Base-by-base conservation (phyloP, 169 alveolate species). In the Cyclospora cayetanensis region DNA sequence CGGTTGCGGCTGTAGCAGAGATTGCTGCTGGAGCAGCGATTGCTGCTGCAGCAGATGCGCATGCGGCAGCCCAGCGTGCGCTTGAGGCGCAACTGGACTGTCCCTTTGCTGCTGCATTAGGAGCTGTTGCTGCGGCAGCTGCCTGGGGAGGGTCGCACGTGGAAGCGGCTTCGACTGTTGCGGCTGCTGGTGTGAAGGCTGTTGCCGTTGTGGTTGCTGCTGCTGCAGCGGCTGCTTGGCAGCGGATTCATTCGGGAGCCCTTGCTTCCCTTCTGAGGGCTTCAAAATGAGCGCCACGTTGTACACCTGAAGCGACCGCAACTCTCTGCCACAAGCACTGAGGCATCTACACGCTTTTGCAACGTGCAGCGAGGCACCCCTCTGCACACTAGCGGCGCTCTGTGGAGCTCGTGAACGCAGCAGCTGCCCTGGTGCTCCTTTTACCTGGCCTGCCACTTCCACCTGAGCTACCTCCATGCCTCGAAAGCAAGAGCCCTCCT, bases 401-500 rank as follows among this genome's bases (percentile, higher is more conserved):
- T n/a, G n/a, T n/a, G n/a, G n/a, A n/a, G n/a, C n/a, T n/a, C n/a
- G n/a, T n/a, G n/a, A n/a, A n/a, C n/a, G n/a, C n/a, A n/a, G n/a
- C n/a, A n/a, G 60, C 60, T 46, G 60, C 15, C 15, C 60, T 11
- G 15, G n/a, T 46, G 60, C 7, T 11, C 15, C 60, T 46, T 31
- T 12, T 1, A 60, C 72, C 31, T 60, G 72, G 34, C 72, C 72
- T 20, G 72, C 72, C 27, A 60, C 72, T 60, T 60, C 72, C 72
- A 60, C 72, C 72, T 60, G 72, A n/a, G 72, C 72, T 31, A n/a
- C 72, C n/a, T 60, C 72, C 72, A 60, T 60, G 34, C 72, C 72
- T 20, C 72, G 18, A n/a, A 60, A 60, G 31, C 72, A 60, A 60
- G 72, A 12, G 5, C 72, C 72, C 72, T 60, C 72, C 11, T 60